These are phyloP conservation scores for Pichia insulana DNA, from an alignment of 805 yeast species.

Conservation along the genomic window DNA sequence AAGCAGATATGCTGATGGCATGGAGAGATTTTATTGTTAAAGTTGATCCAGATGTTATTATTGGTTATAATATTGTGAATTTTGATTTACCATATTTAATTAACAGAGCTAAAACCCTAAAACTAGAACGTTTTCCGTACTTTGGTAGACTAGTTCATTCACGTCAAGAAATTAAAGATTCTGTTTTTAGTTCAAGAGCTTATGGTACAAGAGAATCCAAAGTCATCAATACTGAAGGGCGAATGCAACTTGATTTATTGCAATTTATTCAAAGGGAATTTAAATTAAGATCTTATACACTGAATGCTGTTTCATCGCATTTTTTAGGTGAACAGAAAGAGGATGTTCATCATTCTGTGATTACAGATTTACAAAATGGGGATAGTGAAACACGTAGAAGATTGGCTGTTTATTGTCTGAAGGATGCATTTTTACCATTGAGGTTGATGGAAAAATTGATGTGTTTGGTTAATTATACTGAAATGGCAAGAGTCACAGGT, in stretches of 20 bases:
- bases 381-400: conserved; percentile 87
- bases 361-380: conserved; percentile 90
- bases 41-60: conserved; percentile 91
- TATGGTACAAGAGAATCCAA: conserved; percentile 94
- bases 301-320: conserved; percentile 91
- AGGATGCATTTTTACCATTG: conserved; percentile 90
- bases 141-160: conserved; percentile 69
- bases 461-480: conserved; percentile 95
- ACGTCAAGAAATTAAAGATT: conserved; percentile 70
- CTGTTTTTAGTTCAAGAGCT: conserved; percentile 87
- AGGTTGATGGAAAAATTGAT: conserved; percentile 83
- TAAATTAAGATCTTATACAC: conserved; percentile 86
- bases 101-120: conserved; percentile 75
- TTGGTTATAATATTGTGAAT: conserved; percentile 91
- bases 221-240: conserved; percentile 86
- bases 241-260: conserved; percentile 87
- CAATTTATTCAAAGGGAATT: conserved; percentile 93
- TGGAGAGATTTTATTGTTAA: conserved; percentile 84
- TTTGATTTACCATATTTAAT: conserved; percentile 91
- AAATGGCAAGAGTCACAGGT: conserved; percentile 99
- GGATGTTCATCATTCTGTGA: conserved; percentile 95
- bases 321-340: conserved; percentile 94
- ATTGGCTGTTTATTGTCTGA: conserved; percentile 92
- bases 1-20: conserved; percentile 69
- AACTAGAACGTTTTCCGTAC: conserved; percentile 61